Conservation (phyloP, 441 rosid genomes). For the Omphalea diandra region DNA sequence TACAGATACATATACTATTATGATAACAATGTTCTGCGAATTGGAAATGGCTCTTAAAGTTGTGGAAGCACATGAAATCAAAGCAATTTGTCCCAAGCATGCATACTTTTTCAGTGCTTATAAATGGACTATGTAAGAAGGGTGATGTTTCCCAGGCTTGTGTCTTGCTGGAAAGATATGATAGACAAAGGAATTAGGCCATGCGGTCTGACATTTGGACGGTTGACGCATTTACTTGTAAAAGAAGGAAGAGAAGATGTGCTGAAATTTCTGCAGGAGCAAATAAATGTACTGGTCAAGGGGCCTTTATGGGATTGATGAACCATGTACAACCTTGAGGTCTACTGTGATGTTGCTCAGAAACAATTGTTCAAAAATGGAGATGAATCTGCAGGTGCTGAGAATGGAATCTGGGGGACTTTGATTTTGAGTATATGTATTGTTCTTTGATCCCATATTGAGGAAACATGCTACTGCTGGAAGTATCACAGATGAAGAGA, state of each 20-base stretch:
- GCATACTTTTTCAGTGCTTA: conserved; percentile 78
- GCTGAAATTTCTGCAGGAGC: conserved; percentile 78
- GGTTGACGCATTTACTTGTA: conserved; percentile 70
- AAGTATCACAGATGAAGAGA: not conserved
- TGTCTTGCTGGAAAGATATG: conserved; percentile 78
- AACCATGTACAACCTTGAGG: too few species aligned
- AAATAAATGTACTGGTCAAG: conserved; percentile 59
- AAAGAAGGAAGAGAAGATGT: conserved; percentile 90
- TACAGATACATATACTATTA: conserved; percentile 84
- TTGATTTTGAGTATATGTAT: too few species aligned
- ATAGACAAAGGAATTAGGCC: conserved; percentile 84
- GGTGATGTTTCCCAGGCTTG: conserved; percentile 58
- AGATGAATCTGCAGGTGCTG: not conserved
- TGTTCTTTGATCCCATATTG: not conserved
- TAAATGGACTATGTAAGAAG: conserved; percentile 67
- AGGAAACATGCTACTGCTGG: conserved; percentile 2
- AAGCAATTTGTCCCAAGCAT: conserved; percentile 74
- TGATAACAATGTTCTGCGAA: conserved; percentile 88
- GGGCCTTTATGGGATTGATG: conserved; percentile 74
- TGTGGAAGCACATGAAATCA: conserved; percentile 75
- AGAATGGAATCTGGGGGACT: not conserved
- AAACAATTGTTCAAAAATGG: not conserved
- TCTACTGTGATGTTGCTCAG: too few species aligned
- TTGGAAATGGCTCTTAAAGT: conserved; percentile 60
- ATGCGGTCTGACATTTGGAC: conserved; percentile 60